These are phyloP conservation scores for Sporobolomyces pararoseus DNA, from an alignment of 768 basidiomycete species.

Conservation along the genomic window DNA sequence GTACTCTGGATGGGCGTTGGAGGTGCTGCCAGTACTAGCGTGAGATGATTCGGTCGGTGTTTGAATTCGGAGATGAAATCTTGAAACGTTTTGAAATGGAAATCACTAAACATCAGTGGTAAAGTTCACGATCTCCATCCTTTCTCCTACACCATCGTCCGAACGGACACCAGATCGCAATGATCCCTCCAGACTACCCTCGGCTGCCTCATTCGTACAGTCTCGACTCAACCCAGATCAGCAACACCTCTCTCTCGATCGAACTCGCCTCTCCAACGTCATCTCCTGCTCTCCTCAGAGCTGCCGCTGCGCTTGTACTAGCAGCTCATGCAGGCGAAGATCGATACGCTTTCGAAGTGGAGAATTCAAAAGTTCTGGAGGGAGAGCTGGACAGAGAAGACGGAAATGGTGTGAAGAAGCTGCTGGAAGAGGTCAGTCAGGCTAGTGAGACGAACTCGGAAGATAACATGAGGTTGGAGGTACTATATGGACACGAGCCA, in stretches of 20 bases:
- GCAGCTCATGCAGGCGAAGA: constrained; percentile 30
- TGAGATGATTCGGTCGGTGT: background rate
- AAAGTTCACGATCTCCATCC: background rate
- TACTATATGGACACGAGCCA: background rate
- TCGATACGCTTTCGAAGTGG: constrained; percentile 17
- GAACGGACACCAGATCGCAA: background rate
- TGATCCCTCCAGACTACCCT: constrained; percentile 22
- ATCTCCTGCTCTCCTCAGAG: constrained; percentile 3
- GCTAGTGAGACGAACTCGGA: background rate
- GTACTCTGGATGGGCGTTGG: background rate
- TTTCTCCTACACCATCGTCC: background rate
- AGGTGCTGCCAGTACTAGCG: background rate
- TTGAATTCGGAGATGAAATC: constrained; percentile 1
- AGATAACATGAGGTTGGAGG: background rate
- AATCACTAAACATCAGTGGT: background rate
- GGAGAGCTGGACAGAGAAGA: constrained; percentile 10
- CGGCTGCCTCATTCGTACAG: constrained; percentile 26
- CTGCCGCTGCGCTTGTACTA: constrained; percentile 7
- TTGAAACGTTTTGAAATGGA: background rate
- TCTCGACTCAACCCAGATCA: background rate
- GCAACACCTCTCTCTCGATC: background rate
- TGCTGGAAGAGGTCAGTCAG: background rate
- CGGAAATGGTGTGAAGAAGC: background rate
- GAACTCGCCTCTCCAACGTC: background rate
- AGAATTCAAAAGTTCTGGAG: background rate